A percentile compares a stretch with the other conserved stretches of the same genome.
These are phyloP conservation scores for Trichopus zeylanicus DNA, from an alignment of 116 monocot genomes.

Conservation along the genomic window DNA sequence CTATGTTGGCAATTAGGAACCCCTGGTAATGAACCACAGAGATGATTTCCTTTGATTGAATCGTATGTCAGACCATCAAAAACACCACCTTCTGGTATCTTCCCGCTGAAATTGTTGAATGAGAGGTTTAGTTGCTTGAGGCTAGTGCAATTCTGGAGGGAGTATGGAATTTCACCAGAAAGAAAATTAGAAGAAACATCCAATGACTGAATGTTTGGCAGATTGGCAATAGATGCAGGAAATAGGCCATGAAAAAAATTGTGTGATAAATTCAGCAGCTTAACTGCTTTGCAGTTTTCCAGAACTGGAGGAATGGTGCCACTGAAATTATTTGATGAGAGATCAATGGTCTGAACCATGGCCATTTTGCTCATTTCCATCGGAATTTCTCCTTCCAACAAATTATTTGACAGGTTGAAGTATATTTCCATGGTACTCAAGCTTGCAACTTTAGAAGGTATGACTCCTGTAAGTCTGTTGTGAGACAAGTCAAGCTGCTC, in stretches of 20 bases:
- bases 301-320: conserved; percentile 24
- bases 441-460: conserved; percentile 29
- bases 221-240: conserved; percentile 26
- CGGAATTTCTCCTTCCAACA: conserved; percentile 14
- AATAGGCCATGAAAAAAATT: conserved; percentile 37
- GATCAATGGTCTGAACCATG: conserved; percentile 30
- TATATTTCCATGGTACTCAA: conserved; percentile 21
- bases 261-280: conserved; percentile 33
- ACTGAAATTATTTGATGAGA: conserved; percentile 29
- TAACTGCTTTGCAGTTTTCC: conserved; percentile 18
- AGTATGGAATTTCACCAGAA: conserved; percentile 26
- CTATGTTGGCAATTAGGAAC: conserved; percentile 11
- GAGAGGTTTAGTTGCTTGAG: conserved; percentile 31
- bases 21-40: conserved; percentile 24
- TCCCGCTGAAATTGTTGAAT: conserved; percentile 44
- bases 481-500: conserved; percentile 26
- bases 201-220: conserved; percentile 22
- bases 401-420: conserved; percentile 25
- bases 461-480: conserved; percentile 12
- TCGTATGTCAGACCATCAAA: conserved; percentile 16
- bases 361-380: conserved; percentile 29
- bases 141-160: conserved; percentile 21
- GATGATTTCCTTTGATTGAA: conserved; percentile 30
- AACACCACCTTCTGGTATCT: conserved; percentile 29
- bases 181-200: conserved; percentile 39